A percentile compares a stretch with the other conserved stretches of the same genome.
Evolutionary conservation across 2,329 filamentous ascomycete species (phyloP).

Genomic region (Aureobasidium sp.): DNA sequence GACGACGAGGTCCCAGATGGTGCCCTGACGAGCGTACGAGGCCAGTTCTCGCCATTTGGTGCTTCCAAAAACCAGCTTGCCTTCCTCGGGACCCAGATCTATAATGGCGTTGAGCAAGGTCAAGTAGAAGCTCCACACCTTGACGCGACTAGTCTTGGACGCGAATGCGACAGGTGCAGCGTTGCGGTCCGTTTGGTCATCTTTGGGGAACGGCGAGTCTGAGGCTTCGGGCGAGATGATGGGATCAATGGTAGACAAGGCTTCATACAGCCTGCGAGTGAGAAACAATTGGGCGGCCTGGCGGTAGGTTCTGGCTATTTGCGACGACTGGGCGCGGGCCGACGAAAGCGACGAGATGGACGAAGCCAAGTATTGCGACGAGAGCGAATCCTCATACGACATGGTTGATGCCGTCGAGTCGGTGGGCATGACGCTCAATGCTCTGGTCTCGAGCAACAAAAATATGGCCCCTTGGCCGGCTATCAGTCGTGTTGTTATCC

Average conservation of each 20-base stretch:
- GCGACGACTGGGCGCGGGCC: constrained; percentile 58
- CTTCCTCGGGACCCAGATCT: constrained; percentile 83
- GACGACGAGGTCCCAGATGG: constrained; percentile 92
- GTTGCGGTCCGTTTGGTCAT: not conserved
- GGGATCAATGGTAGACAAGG: constrained; percentile 75
- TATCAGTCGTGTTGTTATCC: constrained; percentile 1
- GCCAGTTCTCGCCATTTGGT: constrained; percentile 79
- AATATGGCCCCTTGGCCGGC: not conserved
- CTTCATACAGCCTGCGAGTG: constrained; percentile 86
- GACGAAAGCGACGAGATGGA: constrained; percentile 65
- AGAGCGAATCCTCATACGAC: constrained; percentile 43
- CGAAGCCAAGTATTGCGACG: constrained; percentile 55
- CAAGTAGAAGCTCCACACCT: constrained; percentile 95
- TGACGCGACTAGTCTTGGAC: constrained; percentile 76
- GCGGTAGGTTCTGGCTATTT: constrained; percentile 87
- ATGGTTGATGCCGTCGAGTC: constrained; percentile 27
- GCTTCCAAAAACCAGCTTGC: constrained; percentile 78
- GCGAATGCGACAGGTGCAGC: constrained; percentile 68
- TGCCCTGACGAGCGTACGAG: constrained; percentile 76
- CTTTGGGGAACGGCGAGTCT: constrained; percentile 21
- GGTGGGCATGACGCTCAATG: constrained; percentile 23
- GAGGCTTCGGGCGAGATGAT: constrained; percentile 58
- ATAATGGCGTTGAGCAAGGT: constrained; percentile 87
- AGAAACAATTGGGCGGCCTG: constrained; percentile 91
- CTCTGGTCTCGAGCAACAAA: not conserved